Percentiles rank a stretch among this genome's conserved stretches.
phyloP scores from a whole-genome alignment of 805 yeast genomes.

The Wickerhamomyces chambardii region DNA sequence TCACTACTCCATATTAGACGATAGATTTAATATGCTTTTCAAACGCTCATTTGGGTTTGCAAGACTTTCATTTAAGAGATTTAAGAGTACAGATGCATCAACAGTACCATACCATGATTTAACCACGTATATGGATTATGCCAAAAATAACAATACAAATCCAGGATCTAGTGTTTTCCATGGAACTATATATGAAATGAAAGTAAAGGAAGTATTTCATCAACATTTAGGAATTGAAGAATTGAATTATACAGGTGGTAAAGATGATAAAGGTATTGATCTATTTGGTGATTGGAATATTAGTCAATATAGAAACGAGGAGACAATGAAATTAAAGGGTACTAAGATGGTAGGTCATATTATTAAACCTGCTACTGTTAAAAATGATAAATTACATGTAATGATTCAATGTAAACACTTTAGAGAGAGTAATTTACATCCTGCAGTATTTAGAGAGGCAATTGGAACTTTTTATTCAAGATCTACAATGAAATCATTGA shows the following conservation, averaged over 20 bases:
- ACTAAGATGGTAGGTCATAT: no score
- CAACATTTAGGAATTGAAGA: slow-evolving; percentile 7
- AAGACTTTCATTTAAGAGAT: no score
- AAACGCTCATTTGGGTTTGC: no score
- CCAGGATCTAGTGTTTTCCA: slow-evolving; percentile 30
- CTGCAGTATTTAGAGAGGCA: slow-evolving; percentile 37
- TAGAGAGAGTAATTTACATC: slow-evolving; percentile 34
- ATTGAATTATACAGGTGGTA: slow-evolving; percentile 13
- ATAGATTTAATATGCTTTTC: no score
- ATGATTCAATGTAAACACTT: slow-evolving; percentile 28
- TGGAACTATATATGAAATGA: slow-evolving; percentile 49
- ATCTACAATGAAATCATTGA: slow-evolving; percentile 20
- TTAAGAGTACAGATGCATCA: neutral
- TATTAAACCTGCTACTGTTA: slow-evolving; percentile 21
- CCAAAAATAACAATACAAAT: slow-evolving; percentile 13
- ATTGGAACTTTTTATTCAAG: slow-evolving; percentile 39
- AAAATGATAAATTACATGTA: slow-evolving; percentile 6
- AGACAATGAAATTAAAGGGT: no score
- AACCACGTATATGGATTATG: slow-evolving; percentile 22
- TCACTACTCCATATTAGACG: no score
- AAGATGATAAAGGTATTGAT: slow-evolving; percentile 17
- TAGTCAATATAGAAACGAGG: neutral
- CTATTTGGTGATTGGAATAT: slow-evolving; percentile 14
- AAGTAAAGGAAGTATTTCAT: slow-evolving; percentile 29
- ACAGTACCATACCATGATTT: slow-evolving; percentile 14